Evolutionary conservation across 495 filamentous ascomycete species (phyloP), one percentile per base, ranked within the genome.

Genomic region (Annulohypoxylon maeteangense): DNA sequence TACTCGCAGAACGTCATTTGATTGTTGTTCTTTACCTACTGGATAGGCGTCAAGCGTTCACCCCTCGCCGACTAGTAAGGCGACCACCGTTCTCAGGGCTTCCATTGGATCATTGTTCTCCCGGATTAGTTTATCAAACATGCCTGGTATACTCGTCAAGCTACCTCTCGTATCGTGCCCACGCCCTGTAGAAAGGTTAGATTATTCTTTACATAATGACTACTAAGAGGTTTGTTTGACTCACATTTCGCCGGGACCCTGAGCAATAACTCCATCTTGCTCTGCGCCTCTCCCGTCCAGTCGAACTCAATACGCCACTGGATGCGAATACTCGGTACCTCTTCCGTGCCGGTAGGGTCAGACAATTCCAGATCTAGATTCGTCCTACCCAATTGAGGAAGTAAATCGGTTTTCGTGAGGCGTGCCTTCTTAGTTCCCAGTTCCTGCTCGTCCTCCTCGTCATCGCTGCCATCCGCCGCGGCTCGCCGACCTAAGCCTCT

Each of bases 251-350:
- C 77, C 31, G 87, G 87, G 18, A 83, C 65, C 10, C 81, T 78
- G 2, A 84, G 80, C 63, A 81, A 62, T 27, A 84, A 81, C 2
- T 76, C 70, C 25, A 90, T 74, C 51, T 76, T 77, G 63, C 83
- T 87, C 74, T 84, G 81, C 4, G 87, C 87, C 74, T 90, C 87
- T 4, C 88, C 88, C 0, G 86, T 87, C 87, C 87, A 89, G 71
- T 90, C 87, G 75, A 90, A 89, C 11, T 77, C 72, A 40, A 90
- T 86, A 31, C 71, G 74, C 88, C 88, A 90, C 74, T 79, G 76
- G 14, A 88, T 75, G n/a, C 84, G 79, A 34, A 83, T 57, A 62
- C 58, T 73, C 12, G 80, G 77, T 12, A 54, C 51, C 27, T 77
- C 72, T 1, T 65, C 65, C 20, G 61, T 31, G 4, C 14, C 69